Base-by-base conservation (phyloP, 2,329 filamentous ascomycete species). In the Arthrobotrys musiformis region DNA sequence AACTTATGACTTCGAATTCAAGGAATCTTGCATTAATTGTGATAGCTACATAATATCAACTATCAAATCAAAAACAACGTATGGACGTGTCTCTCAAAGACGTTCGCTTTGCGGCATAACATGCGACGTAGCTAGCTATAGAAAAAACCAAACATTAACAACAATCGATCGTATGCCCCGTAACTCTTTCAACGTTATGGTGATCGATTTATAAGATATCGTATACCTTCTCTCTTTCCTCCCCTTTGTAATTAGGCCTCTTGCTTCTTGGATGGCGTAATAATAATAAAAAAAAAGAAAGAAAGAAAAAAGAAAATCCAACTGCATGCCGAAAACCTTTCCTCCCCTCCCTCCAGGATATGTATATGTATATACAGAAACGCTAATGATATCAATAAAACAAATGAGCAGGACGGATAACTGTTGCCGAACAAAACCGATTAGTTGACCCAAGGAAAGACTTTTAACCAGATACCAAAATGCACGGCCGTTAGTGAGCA, bases 401-500 rank as follows among this genome's bases (percentile, higher is more conserved):
- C 40, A 46, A 24, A 33, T 28, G n/a, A 19, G 4, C 6, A 24
- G 1, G 40, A 40, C 8, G 33, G 33, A 30, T 3, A 46, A 8
- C n/a, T 6, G 22, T 28, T 61, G 30, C 46, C 42, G 22, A 40
- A n/a, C n/a, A 62, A 69, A 69, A 48, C 50, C 40, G 22, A 40
- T 33, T n/a, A 62, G n/a, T n/a, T n/a, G n/a, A 70, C 42, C 66
- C 66, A 50, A 52, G 19, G 17, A 56, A 44, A 26, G 28, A 24
- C 40, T 54, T 69, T 69, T 58, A 69, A 69, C 35, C 54, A 58
- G 54, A 58, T 58, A 40, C 54, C 54, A 58, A 30, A n/a, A 58
- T 40, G 33, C 54, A 58, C 35, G 58, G 62, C 42, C 33, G 33
- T 67, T 67, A 50, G 48, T 52, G 24, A 26, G 19, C 2, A 48